A percentile compares a stretch with the other conserved stretches of the same genome.
Conservation (phyloP, 345 rosid genomes). For the Kandelia obovata region DNA sequence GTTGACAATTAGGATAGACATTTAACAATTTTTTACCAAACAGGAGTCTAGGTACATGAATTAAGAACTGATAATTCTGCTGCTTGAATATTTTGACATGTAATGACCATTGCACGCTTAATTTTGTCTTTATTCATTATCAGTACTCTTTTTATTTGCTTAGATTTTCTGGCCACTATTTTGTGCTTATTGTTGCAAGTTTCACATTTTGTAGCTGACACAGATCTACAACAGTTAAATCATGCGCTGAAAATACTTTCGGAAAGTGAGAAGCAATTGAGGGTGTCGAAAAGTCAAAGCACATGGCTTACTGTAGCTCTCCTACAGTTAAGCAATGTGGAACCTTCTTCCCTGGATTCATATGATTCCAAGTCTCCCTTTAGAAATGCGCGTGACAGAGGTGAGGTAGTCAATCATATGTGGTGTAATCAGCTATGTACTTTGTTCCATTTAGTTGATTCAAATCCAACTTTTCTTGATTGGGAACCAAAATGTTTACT, state of each 20-base stretch:
- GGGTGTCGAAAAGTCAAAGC: conserved; percentile 84
- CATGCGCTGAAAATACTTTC: conserved; percentile 83
- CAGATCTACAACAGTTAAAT: conserved; percentile 62
- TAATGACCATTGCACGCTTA: neutral
- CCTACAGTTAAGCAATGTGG: conserved; percentile 69
- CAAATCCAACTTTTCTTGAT: too few relatives aligned
- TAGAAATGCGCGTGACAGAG: conserved; percentile 47
- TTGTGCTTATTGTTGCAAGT: conserved; percentile 9
- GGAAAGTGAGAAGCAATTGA: conserved; percentile 87
- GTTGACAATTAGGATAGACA: too few relatives aligned
- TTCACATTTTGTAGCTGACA: conserved; percentile 55
- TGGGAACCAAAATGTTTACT: too few relatives aligned
- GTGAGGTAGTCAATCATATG: conserved; percentile 24
- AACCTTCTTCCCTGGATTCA: conserved; percentile 41
- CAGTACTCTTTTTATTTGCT: neutral
- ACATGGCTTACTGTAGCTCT: conserved; percentile 97
- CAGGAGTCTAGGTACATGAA: too few relatives aligned
- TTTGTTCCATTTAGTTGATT: neutral
- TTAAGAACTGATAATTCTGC: neutral
- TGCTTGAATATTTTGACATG: neutral
- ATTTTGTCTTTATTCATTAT: neutral
- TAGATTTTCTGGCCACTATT: neutral
- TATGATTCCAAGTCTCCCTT: conserved; percentile 43
- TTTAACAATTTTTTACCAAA: too few relatives aligned
- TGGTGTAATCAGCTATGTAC: neutral